Conservation (phyloP, 371 early-diverging fungal genomes). For the Mortierella sp. region DNA sequence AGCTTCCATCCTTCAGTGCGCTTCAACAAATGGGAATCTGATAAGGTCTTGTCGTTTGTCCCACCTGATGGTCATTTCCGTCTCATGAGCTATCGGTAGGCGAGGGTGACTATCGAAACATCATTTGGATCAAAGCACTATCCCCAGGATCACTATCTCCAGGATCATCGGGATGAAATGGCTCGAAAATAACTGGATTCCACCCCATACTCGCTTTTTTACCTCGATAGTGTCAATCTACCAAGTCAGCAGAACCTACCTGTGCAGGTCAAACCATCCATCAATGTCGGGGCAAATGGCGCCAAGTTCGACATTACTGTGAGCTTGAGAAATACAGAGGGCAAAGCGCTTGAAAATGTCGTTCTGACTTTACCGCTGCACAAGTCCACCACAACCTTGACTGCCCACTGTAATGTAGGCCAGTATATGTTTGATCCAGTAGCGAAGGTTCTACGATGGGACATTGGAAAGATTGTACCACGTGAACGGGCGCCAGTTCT, state of each 20-base stretch:
- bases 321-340: conserved; percentile 71
- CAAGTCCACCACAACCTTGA: conserved; percentile 64
- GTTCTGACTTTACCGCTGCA: conserved; percentile 72
- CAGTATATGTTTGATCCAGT: conserved; percentile 82
- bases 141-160: too few species aligned
- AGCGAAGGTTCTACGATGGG: conserved; percentile 76
- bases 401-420: conserved; percentile 73
- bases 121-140: too few species aligned
- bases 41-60: conserved; percentile 86
- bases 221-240: conserved; percentile 61
- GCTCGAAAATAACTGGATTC: too few species aligned
- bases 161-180: too few species aligned
- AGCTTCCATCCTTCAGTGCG: conserved; percentile 93
- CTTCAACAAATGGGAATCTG: conserved; percentile 81
- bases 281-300: conserved; percentile 61
- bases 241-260: conserved; percentile 72
- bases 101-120: neutral
- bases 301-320: conserved; percentile 77
- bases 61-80: conserved; percentile 95
- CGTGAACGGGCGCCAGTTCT: conserved; percentile 70
- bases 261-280: conserved; percentile 72
- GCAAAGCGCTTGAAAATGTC: conserved; percentile 75
- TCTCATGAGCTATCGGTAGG: conserved; percentile 83
- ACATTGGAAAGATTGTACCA: conserved; percentile 69
- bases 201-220: neutral